These are phyloP conservation scores for Ilex paraguariensis DNA, from an alignment of 305 asterid species.

Conservation along the genomic window DNA sequence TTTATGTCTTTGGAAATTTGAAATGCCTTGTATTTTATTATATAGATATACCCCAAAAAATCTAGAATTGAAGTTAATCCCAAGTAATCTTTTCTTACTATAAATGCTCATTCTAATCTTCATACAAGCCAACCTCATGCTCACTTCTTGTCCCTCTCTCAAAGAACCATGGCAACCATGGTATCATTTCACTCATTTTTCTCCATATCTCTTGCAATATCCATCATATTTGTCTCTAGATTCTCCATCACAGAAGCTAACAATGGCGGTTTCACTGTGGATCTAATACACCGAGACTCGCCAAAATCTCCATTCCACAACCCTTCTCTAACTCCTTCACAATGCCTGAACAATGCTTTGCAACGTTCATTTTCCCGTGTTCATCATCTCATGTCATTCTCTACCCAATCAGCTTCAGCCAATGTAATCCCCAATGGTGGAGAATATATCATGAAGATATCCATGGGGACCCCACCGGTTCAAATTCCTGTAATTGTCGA, in stretches of 20 bases:
- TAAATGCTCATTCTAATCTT: no score
- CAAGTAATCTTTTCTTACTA: no score
- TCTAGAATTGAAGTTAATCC: no score
- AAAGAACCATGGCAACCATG: slow-evolving; percentile 10
- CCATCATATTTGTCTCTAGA: slow-evolving; percentile 2
- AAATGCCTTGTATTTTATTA: no score
- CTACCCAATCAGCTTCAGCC: slow-evolving; percentile 9
- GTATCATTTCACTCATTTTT: slow-evolving; percentile 5
- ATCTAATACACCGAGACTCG: slow-evolving; percentile 43
- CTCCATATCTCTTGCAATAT: background rate
- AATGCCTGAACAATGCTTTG: slow-evolving; percentile 21
- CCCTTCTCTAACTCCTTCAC: slow-evolving; percentile 20
- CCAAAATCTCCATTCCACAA: slow-evolving; percentile 26
- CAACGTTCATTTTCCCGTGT: slow-evolving; percentile 36
- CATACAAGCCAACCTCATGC: no score
- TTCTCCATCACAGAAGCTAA: slow-evolving; percentile 14
- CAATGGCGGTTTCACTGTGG: slow-evolving; percentile 29
- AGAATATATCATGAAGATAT: slow-evolving; percentile 44
- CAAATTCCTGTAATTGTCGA: slow-evolving; percentile 47
- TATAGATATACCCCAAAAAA: no score
- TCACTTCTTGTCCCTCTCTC: no score
- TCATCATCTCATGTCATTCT: slow-evolving; percentile 10
- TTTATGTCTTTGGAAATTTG: no score
- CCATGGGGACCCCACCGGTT: slow-evolving; percentile 46
- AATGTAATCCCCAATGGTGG: slow-evolving; percentile 29